Base-by-base conservation (phyloP, 2,329 filamentous ascomycete genomes). In the Cordyceps pruinosa region DNA sequence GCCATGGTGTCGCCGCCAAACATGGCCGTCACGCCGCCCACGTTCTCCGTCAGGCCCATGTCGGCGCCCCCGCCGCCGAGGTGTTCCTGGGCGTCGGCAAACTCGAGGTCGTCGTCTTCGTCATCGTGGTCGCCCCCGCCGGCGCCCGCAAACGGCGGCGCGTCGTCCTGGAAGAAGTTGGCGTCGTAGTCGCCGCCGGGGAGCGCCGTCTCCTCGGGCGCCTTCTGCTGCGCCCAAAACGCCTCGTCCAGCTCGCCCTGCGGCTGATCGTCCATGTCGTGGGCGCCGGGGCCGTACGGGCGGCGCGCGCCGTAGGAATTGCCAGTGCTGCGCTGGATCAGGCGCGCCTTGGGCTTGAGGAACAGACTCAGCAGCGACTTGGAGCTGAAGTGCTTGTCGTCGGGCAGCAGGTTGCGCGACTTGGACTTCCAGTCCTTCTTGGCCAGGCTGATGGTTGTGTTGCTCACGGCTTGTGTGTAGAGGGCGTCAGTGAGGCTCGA, bases 351-450 rank as follows among this genome's bases (percentile, higher is more conserved):
- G 28, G 94, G 94, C 71, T 99, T 99, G 28, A 97, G 79, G 79
- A 97, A 99, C 1, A 99, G 81, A 51, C 85, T 88, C 7, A 97
- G 78, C 0, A 99, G 78, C 62, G 96, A 90, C 68, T 88, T 89
- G 9, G 93, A 97, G 75, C 92, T 96, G 77, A 99, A 97, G 70
- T 97, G 92, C 72, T 97, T 97, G 74, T 99, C 94, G 67, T 99
- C 94, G 2, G 95, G 93, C 5, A 99, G 83, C 3, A 99, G 80
- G 68, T 99, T 96, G 49, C 90, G 84, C 1, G 88, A 91, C 72
- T 96, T 96, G 39, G 90, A 94, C 70, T 90, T 94, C 90, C 93
- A 95, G 71, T 97, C 91, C 63, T 92, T 90, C 75, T 96, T 97
- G 19, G 93, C 88, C 63, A 99, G 71, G 47, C 85, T 90, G 63